Evolutionary conservation across 2,329 filamentous ascomycete species (phyloP), one percentile per base, ranked within the genome.

Genomic region (Berkeleyomyces basicola): DNA sequence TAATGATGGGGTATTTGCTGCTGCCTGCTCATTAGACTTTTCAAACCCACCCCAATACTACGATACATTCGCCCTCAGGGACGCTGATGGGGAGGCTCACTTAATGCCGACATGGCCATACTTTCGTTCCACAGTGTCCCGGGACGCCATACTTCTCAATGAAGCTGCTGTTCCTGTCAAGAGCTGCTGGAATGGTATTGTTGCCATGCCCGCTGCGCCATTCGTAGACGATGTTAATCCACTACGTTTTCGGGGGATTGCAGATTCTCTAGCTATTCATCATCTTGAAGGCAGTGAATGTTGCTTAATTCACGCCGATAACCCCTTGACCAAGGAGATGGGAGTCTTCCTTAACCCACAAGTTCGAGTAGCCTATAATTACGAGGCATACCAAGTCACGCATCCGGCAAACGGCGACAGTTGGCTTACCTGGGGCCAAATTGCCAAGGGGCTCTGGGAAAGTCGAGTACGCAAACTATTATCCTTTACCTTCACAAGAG

Each of bases 201-300:
- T 77, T 7, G 75, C 73, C 40, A 79, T 83, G 73, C 76, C 80
- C 31, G 77, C 80, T 0, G 73, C 74, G 7, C 80, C 82, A 0
- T 84, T 84, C 68, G 77, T 81, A 66, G 74, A 73, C 1, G 69
- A 72, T 1, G 69, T 69, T 2, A 67, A 68, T 55, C 46, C 57
- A 1, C 70, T 88, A 0, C 75, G 73, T n/a, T 88, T 88, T 71
- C 81, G 86, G 7, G 84, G 78, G 3, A 76, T 87, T 31, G 69
- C 80, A 0, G 85, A 88, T 68, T 78, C 77, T 3, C 79, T 92
- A 1, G 82, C 82, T 2, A 68, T 71, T 6, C 68, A 75, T 36
- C 86, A 88, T 68, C 75, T 90, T 36, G 88, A 91, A 71, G 87
- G 78, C n/a, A 87, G 83, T 11, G 87, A 91, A 72, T 90, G 87